Evolutionary conservation across 768 basidiomycete species (phyloP).

Genomic region (Candolleomyces eurysporus): DNA sequence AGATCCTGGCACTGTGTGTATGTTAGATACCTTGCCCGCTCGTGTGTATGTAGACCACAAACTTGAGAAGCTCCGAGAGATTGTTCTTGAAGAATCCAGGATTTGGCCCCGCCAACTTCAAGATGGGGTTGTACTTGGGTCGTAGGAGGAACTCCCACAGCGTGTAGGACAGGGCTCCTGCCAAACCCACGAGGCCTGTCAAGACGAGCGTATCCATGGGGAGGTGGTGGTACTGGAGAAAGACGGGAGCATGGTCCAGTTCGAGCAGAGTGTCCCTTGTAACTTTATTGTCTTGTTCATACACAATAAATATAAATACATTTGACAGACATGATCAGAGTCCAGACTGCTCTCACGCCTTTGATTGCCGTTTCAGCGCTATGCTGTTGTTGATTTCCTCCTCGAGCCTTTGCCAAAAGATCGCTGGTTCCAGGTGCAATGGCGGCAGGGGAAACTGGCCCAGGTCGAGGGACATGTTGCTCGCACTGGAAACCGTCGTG

Average conservation of each 20-base stretch:
- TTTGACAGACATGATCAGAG: neutral
- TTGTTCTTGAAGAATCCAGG: conserved; percentile 49
- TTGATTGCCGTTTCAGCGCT: neutral
- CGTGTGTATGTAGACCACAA: neutral
- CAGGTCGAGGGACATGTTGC: conserved; percentile 40
- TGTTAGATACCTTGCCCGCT: neutral
- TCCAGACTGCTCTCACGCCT: neutral
- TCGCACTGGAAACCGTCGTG: conserved; percentile 34
- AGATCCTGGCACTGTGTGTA: conserved; percentile 47
- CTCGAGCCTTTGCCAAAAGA: conserved; percentile 15
- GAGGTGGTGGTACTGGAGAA: conserved; percentile 7
- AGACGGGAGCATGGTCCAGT: neutral
- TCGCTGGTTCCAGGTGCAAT: conserved; percentile 14
- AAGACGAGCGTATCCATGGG: conserved; percentile 13
- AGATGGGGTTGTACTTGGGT: conserved; percentile 45
- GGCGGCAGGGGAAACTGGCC: conserved; percentile 49
- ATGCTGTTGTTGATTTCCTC: conserved; percentile 13
- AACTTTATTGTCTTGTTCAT: conserved; percentile 8
- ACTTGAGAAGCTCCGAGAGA: conserved; percentile 59
- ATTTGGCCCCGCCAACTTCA: conserved; percentile 57
- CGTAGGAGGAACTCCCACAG: conserved; percentile 31
- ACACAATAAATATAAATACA: neutral
- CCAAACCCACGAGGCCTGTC: conserved; percentile 9
- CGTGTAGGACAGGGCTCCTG: conserved; percentile 16
- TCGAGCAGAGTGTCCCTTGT: neutral